Evolutionary conservation across 306 rosid genomes (phyloP).

Genomic region (Rosa rugosa): DNA sequence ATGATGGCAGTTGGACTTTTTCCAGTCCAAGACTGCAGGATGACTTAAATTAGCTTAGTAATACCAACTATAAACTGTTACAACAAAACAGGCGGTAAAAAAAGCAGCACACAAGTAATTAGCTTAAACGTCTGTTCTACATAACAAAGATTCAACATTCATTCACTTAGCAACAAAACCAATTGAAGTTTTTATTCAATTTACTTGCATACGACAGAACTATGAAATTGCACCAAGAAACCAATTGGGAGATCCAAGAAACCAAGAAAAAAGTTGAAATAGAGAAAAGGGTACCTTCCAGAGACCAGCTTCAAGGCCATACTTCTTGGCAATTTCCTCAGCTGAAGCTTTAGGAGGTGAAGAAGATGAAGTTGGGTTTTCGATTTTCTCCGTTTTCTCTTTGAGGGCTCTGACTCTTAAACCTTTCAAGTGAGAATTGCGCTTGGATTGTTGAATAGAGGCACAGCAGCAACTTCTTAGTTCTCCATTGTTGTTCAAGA

Average conservation of each 20-base stretch:
- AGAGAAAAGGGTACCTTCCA: conserved; percentile 70
- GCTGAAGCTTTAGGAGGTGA: conserved; percentile 44
- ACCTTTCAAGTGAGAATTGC: conserved; percentile 27
- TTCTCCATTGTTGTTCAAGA: conserved; percentile 21
- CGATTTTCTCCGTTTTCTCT: conserved; percentile 71
- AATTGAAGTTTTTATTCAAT: neutral
- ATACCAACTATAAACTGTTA: neutral
- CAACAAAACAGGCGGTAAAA: too few species aligned
- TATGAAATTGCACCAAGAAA: neutral
- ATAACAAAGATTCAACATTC: neutral
- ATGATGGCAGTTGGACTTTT: neutral
- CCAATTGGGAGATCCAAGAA: neutral
- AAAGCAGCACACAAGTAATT: too few species aligned
- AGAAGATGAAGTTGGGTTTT: conserved; percentile 49
- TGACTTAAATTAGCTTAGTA: neutral
- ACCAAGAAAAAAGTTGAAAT: conserved; percentile 2
- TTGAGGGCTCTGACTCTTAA: conserved; percentile 63
- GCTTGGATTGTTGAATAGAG: conserved; percentile 30
- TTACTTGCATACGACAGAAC: neutral
- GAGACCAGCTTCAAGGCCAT: conserved; percentile 91
- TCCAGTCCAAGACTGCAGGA: neutral
- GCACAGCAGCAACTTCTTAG: conserved; percentile 21
- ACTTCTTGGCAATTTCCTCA: conserved; percentile 77
- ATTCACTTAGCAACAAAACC: neutral
- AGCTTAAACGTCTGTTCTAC: neutral